Conservation (phyloP, 1,284 basidiomycete species). For the Rhodotorula sp. region DNA sequence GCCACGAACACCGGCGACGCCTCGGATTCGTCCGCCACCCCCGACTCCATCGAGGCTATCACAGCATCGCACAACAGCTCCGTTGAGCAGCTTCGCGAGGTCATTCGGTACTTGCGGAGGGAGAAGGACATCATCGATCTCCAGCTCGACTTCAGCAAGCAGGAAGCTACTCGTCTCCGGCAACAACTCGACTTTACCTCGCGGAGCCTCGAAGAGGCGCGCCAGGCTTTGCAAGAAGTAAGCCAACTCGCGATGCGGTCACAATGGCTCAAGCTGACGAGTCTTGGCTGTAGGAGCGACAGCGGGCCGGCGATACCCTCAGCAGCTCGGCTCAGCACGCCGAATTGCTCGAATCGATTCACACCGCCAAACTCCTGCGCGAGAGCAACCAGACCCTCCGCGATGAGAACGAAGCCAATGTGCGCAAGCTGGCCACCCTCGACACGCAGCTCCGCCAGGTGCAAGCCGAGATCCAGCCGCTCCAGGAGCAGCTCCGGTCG, state of each 20-base stretch:
- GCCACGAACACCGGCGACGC: conserved; percentile 49
- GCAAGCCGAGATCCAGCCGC: conserved; percentile 66
- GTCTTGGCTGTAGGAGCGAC: conserved; percentile 63
- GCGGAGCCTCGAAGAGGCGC: conserved; percentile 67
- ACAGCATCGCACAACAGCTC: conserved; percentile 25
- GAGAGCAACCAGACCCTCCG: conserved; percentile 85
- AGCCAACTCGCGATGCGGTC: conserved; percentile 4
- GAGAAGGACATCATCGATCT: conserved; percentile 89
- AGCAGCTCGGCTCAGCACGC: conserved; percentile 75
- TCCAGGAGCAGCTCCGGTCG: conserved; percentile 66
- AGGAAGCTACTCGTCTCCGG: conserved; percentile 74
- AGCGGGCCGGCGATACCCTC: conserved; percentile 64
- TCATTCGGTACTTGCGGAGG: conserved; percentile 77
- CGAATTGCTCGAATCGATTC: conserved; percentile 81
- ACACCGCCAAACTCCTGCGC: conserved; percentile 78
- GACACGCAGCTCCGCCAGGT: conserved; percentile 62
- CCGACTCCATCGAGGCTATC: conserved; percentile 29
- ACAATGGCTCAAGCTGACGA: background rate
- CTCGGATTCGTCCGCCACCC: conserved; percentile 50
- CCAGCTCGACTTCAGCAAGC: conserved; percentile 78
- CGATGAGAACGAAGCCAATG: conserved; percentile 66
- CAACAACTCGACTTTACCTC: conserved; percentile 70
- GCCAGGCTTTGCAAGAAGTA: conserved; percentile 49
- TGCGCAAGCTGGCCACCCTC: conserved; percentile 64
- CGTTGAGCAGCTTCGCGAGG: conserved; percentile 62